phyloP scores from a whole-genome alignment of 2,329 filamentous ascomycete species.

The Fusarium praegraminearum region DNA sequence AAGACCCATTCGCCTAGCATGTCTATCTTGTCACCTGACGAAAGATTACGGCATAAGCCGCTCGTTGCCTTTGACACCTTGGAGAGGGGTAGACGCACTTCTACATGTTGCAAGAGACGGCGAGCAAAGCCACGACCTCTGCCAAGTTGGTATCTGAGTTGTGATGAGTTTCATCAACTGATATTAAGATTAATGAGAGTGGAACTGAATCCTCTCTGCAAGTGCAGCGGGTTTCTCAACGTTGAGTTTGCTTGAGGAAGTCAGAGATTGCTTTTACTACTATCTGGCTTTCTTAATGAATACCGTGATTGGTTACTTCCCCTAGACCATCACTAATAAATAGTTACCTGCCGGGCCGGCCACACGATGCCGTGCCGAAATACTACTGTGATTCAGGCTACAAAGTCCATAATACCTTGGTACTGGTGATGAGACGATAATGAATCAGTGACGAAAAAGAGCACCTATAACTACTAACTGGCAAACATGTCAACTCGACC shows the following conservation, averaged over 20 bases:
- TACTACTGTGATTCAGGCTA: background rate
- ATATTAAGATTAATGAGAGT: background rate
- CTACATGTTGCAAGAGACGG: slow-evolving; percentile 18
- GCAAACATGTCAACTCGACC: background rate
- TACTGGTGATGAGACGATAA: background rate
- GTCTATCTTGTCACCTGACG: slow-evolving; percentile 1
- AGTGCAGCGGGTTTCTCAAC: background rate
- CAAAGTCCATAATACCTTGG: background rate
- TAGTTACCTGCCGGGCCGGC: background rate
- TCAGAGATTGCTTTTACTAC: slow-evolving; percentile 1
- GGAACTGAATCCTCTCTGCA: background rate
- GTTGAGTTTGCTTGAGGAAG: background rate
- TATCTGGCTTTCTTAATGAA: background rate
- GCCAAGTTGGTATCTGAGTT: background rate
- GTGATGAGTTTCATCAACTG: background rate
- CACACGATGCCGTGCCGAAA: background rate
- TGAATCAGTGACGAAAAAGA: background rate
- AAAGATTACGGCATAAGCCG: background rate
- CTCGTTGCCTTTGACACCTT: background rate
- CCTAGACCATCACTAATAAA: background rate
- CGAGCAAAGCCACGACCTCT: slow-evolving; percentile 3
- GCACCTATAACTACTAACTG: background rate
- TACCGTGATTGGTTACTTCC: slow-evolving; percentile 4
- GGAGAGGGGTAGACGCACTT: slow-evolving; percentile 9
- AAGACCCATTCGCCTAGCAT: slow-evolving; percentile 11